phyloP scores from a whole-genome alignment of 2,329 filamentous ascomycete species.

The Pseudocercospora pini-densiflorae region DNA sequence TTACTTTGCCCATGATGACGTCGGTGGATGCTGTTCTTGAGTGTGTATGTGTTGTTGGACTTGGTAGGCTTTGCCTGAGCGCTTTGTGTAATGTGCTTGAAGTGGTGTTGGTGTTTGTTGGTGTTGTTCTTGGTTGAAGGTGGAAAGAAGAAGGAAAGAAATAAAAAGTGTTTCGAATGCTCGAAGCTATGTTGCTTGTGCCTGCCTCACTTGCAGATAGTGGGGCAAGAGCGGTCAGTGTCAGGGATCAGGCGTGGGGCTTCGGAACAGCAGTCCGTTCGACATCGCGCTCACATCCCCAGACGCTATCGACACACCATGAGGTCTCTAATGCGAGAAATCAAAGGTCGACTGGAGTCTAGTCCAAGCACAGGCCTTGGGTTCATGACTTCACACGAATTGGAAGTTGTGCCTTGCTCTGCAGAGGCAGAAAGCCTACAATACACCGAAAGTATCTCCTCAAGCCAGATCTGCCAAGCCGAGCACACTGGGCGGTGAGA shows the following conservation, averaged over 20 bases:
- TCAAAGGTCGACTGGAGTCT: conserved; percentile 1
- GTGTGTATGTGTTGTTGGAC: background rate
- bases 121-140: background rate
- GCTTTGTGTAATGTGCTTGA: background rate
- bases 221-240: conserved; percentile 3
- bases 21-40: background rate
- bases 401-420: conserved; percentile 13
- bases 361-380: conserved; percentile 1
- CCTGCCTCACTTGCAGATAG: conserved; percentile 1
- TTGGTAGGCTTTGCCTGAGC: background rate
- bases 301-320: background rate
- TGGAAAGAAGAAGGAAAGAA: background rate
- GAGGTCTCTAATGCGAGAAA: background rate
- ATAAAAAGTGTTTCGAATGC: background rate
- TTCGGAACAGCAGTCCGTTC: background rate
- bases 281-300: background rate
- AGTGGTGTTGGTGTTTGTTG: background rate
- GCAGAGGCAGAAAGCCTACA: background rate
- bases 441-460: background rate
- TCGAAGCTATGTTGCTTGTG: background rate
- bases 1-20: conserved; percentile 36
- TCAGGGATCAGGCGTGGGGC: background rate
- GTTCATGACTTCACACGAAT: conserved; percentile 12
- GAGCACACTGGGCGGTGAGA: conserved; percentile 9
- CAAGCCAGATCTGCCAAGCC: background rate